These are phyloP conservation scores for Tetrahymena malaccensis DNA, from an alignment of 73 alveolate species.

Conservation along the genomic window DNA sequence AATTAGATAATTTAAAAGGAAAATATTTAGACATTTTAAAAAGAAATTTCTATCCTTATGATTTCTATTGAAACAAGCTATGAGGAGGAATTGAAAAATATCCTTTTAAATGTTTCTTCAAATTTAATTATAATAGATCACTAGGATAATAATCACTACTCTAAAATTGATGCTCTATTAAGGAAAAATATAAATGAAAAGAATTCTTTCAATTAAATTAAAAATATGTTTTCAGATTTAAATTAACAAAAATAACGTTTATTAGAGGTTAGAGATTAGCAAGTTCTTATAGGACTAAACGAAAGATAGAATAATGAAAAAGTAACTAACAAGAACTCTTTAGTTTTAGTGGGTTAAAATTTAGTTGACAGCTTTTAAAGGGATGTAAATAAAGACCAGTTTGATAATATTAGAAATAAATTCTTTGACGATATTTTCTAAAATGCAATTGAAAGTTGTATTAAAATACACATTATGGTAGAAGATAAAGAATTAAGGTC, in stretches of 20 bases:
- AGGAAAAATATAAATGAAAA: background rate
- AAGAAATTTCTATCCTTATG: background rate
- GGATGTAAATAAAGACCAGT: background rate
- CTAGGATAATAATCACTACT: background rate
- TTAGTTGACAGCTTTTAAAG: background rate
- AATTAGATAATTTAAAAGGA: background rate
- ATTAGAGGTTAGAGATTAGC: background rate
- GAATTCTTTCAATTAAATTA: too few relatives aligned
- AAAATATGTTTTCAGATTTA: too few relatives aligned
- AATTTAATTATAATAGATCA: background rate
- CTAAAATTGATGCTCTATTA: too few relatives aligned
- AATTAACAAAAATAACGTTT: too few relatives aligned
- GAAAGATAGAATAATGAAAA: background rate
- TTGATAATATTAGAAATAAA: background rate
- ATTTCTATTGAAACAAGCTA: background rate
- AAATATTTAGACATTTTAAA: background rate
- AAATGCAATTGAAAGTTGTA: background rate
- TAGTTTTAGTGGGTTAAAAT: background rate
- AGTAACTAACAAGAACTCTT: background rate
- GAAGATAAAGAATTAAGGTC: background rate
- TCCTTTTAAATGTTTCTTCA: background rate
- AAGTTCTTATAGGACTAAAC: background rate
- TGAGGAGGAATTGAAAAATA: background rate
- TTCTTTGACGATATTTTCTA: background rate
- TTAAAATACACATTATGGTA: background rate